Percentiles rank a stretch among this genome's conserved stretches.
phyloP scores from a whole-genome alignment of 371 early-diverging fungal genomes.

The Entomophthora muscae region DNA sequence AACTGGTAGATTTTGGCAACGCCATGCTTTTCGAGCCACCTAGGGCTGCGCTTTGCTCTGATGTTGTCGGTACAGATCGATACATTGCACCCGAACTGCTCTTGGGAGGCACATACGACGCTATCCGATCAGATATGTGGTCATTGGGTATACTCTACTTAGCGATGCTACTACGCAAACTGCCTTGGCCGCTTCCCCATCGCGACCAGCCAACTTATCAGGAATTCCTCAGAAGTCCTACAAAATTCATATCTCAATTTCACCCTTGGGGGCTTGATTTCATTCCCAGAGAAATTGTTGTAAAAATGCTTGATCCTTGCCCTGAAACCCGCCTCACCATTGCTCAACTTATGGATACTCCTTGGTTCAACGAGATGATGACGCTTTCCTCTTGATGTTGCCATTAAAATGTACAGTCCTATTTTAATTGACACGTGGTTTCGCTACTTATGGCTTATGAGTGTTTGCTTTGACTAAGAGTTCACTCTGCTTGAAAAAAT shows the following conservation, averaged over 20 bases:
- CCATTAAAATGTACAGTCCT: no score
- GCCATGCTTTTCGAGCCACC: not conserved
- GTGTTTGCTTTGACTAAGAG: no score
- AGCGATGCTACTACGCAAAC: not conserved
- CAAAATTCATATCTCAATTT: not conserved
- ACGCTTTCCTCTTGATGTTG: no score
- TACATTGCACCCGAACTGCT: not conserved
- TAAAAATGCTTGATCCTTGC: not conserved
- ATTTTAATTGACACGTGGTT: no score
- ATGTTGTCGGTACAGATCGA: not conserved
- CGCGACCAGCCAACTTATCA: not conserved
- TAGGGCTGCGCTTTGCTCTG: not conserved
- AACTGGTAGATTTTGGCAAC: constrained; percentile 3
- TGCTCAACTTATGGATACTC: not conserved
- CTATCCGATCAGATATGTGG: not conserved
- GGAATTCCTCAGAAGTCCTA: not conserved
- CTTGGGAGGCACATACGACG: not conserved
- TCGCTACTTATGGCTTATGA: no score
- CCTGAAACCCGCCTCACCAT: not conserved
- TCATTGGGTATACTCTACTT: not conserved
- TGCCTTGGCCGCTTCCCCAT: not conserved
- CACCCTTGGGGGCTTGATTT: not conserved
- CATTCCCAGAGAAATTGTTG: not conserved
- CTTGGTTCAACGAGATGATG: no score
- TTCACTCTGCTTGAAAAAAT: no score